These are phyloP conservation scores for Strobilomyces dryophilus DNA, from an alignment of 768 basidiomycete species.

Conservation along the genomic window DNA sequence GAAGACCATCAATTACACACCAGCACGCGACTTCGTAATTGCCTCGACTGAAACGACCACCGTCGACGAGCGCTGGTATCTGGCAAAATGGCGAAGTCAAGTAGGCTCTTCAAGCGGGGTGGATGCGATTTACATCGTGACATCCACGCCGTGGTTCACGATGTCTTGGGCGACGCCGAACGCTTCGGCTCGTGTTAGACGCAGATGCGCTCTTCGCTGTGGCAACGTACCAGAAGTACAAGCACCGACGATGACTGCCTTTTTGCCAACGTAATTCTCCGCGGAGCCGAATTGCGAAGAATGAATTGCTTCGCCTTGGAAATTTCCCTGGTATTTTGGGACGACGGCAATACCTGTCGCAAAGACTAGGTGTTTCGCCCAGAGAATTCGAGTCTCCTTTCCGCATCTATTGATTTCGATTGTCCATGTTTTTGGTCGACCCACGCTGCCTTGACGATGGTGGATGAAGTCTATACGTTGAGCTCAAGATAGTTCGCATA, in stretches of 20 bases:
- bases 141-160: conserved; percentile 26
- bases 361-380: conserved; percentile 50
- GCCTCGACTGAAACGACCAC: neutral
- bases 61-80: conserved; percentile 3
- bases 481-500: conserved; percentile 59
- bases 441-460: conserved; percentile 36
- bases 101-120: neutral
- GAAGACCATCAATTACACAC: neutral
- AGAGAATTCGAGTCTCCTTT: conserved; percentile 33
- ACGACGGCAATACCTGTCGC: conserved; percentile 48
- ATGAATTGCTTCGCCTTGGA: conserved; percentile 53
- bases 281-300: conserved; percentile 49
- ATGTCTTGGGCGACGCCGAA: conserved; percentile 39
- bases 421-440: conserved; percentile 42
- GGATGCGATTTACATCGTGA: conserved; percentile 20
- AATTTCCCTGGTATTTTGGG: conserved; percentile 48
- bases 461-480: conserved; percentile 57
- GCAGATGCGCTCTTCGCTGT: neutral
- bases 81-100: neutral
- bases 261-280: conserved; percentile 52
- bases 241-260: conserved; percentile 65
- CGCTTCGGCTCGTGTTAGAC: conserved; percentile 16
- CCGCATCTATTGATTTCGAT: conserved; percentile 36
- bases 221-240: conserved; percentile 51
- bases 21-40: neutral